Evolutionary conservation across 805 yeast species (phyloP), one percentile per base, ranked within the genome.

Genomic region (Saccharomycopsis fibuligera): DNA sequence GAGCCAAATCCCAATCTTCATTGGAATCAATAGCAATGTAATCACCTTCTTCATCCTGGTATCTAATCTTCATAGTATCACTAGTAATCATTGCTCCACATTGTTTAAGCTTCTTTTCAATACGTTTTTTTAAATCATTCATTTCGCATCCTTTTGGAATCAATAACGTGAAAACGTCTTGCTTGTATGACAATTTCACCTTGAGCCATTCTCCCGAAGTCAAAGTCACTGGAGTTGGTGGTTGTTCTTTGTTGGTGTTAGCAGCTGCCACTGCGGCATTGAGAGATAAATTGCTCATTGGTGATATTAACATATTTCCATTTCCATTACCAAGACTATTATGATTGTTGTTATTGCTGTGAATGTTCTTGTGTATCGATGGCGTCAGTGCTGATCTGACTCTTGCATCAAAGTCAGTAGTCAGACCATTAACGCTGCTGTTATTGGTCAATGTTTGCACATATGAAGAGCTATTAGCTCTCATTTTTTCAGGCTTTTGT

Each of bases 21-120:
- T 83, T 84, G 29, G 88, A 78, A 56, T 81, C 85, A 65, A 91
- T 78, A 42, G 85, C 80, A 38, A 93, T 95, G 62, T 78, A 83
- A 62, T 93, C 99, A 16, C 95, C 96, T 62, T 93, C 99, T 65
- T 93, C 99, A 64, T 93, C 99, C 61, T 79, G 80, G 62, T 88
- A 91, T 63, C 81, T 82, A 53, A 93, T 72, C 58, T 83, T 75
- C 35, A 76, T 66, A 21, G 66, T 70, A 47, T 42, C 44, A 41
- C 62, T 62, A n/a, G 59, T 53, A 49, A 68, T 65, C 41, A 68
- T 55, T 12, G 64, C 72, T 22, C 82, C 84, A 47, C 79, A 71
- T 45, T 76, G 74, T 40, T 72, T 68, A 41, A 81, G 62, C 59
- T 81, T 80, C 43, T 72, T 72, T 53, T 76, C 78, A 33, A 87